These are phyloP conservation scores for Saccharomycopsis malanga DNA, from an alignment of 805 yeast genomes.

Conservation along the genomic window DNA sequence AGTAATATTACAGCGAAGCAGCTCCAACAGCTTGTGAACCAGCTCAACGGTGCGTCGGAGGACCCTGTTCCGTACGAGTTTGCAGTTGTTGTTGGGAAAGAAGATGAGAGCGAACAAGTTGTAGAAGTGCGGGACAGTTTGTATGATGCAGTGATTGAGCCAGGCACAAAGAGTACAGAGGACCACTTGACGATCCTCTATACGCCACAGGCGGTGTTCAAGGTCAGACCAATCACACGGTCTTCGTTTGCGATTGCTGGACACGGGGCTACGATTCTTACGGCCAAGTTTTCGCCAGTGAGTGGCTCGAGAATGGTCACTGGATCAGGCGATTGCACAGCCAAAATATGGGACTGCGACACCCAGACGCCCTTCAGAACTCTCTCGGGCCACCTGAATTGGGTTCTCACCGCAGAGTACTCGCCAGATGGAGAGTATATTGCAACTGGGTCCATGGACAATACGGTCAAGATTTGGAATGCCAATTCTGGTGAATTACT, in stretches of 20 bases:
- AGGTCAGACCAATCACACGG: constrained; percentile 84
- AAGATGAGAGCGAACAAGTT: constrained; percentile 34
- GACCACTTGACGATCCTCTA: constrained; percentile 85
- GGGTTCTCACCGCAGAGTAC: constrained; percentile 91
- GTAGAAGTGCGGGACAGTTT: constrained; percentile 74
- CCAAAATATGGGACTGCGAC: constrained; percentile 94
- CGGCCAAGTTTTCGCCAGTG: constrained; percentile 90
- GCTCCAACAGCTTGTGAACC: constrained; percentile 80
- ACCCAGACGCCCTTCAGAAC: constrained; percentile 87
- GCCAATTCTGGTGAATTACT: constrained; percentile 48
- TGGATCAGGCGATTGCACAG: constrained; percentile 95
- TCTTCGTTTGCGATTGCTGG: constrained; percentile 91
- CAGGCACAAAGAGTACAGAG: constrained; percentile 84
- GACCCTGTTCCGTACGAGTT: constrained; percentile 91
- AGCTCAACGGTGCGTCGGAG: constrained; percentile 59
- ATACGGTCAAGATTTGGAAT: constrained; percentile 84
- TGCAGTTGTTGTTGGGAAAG: constrained; percentile 51
- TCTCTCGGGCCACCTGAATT: constrained; percentile 76
- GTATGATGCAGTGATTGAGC: constrained; percentile 75
- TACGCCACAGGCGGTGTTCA: constrained; percentile 92
- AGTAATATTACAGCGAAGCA: constrained; percentile 81
- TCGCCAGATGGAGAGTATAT: constrained; percentile 85
- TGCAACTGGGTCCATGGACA: constrained; percentile 96
- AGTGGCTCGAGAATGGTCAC: constrained; percentile 81
- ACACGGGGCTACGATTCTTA: constrained; percentile 87